phyloP scores from a whole-genome alignment of 306 rosid species.

The Gillenia trifoliata region DNA sequence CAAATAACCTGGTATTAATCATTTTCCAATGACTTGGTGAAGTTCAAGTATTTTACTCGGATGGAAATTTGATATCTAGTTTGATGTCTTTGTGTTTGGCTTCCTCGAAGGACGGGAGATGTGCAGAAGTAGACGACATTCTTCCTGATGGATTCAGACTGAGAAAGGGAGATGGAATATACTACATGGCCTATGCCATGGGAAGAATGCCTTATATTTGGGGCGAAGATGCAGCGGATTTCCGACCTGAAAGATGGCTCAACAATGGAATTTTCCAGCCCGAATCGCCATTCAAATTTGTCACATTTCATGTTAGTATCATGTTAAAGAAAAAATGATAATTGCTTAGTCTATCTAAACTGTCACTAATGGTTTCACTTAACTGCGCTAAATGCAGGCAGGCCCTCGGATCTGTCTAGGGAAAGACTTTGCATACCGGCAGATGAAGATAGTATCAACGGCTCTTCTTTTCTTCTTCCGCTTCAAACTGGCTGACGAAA shows the following conservation, averaged over 20 bases:
- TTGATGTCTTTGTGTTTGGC: background rate
- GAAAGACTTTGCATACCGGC: constrained; percentile 70
- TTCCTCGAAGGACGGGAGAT: constrained; percentile 53
- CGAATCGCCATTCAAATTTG: constrained; percentile 70
- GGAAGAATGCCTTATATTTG: constrained; percentile 72
- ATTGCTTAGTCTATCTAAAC: no score
- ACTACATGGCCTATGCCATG: constrained; percentile 62
- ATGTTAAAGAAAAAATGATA: no score
- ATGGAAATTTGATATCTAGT: no score
- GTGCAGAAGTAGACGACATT: constrained; percentile 39
- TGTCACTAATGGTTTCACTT: background rate
- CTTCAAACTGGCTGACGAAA: constrained; percentile 49
- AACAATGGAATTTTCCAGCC: constrained; percentile 48
- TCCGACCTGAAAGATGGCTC: constrained; percentile 75
- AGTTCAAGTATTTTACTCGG: no score
- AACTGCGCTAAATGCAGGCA: constrained; percentile 36
- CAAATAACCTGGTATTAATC: background rate
- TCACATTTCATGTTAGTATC: constrained; percentile 68
- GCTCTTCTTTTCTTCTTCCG: constrained; percentile 53
- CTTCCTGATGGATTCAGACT: constrained; percentile 73
- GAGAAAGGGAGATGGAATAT: constrained; percentile 57
- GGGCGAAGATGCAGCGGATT: constrained; percentile 67
- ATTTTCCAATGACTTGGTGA: background rate
- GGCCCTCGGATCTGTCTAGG: constrained; percentile 73
- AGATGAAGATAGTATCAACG: constrained; percentile 66